phyloP scores from a whole-genome alignment of 495 filamentous ascomycete species.

The Achaetomiella virescens region DNA sequence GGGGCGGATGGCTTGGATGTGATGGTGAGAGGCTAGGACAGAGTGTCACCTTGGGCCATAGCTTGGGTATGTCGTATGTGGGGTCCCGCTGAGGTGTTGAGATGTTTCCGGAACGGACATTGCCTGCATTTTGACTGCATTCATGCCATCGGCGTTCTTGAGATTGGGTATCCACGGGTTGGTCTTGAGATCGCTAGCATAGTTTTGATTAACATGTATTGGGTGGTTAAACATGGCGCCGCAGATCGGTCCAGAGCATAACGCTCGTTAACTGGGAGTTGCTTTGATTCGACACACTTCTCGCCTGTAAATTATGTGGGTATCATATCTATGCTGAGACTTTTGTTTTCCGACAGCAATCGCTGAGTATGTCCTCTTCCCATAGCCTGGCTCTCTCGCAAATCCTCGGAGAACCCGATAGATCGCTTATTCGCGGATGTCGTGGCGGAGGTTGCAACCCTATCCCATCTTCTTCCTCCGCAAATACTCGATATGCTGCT shows the following conservation, averaged over 20 bases:
- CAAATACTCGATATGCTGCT: slow-evolving; percentile 22
- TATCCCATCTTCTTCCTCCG: slow-evolving; percentile 20
- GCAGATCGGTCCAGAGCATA: too few relatives aligned
- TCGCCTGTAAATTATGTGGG: too few relatives aligned
- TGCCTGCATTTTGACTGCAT: slow-evolving; percentile 4
- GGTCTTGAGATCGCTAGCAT: background rate
- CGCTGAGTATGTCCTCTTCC: background rate
- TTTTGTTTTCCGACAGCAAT: background rate
- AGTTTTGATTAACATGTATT: background rate
- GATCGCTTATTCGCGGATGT: too few relatives aligned
- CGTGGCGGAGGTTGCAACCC: too few relatives aligned
- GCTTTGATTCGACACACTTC: too few relatives aligned
- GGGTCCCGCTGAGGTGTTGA: background rate
- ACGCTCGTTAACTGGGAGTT: too few relatives aligned
- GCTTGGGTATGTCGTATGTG: background rate
- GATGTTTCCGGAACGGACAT: background rate
- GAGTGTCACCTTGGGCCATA: too few relatives aligned
- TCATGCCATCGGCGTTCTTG: slow-evolving; percentile 2
- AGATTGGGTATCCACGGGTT: background rate
- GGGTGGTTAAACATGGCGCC: background rate
- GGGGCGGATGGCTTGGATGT: background rate
- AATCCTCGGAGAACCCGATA: too few relatives aligned
- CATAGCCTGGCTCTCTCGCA: too few relatives aligned
- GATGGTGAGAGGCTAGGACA: background rate
- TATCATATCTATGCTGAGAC: too few relatives aligned